Base-by-base conservation (phyloP, 345 rosid species). In the Raphanus sativus region DNA sequence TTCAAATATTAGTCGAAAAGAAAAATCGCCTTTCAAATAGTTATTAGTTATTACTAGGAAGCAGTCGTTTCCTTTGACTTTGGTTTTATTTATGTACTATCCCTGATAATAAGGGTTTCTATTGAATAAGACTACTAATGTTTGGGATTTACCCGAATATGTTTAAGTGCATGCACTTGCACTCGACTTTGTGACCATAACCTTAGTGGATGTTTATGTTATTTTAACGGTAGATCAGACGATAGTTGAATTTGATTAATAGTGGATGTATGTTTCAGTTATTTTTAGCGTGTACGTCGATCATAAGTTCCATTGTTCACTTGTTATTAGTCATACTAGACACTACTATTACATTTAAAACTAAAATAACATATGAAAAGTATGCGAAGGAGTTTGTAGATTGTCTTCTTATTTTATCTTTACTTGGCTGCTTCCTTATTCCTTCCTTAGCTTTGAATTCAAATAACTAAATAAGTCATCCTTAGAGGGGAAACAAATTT, bases 41-140 rank as follows among this genome's bases (percentile, higher is more conserved):
- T 72, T 54, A 58, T 2, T 66, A 45, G 62, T 72, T 54, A 58
- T 2, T 58, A 60, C 69, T 48, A 60, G 58, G 63, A 72, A 66
- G 48, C 73, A 61, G 50, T 73, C 65, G 4, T 61, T 73, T 73
- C 70, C 77, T 67, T 78, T 79, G 74, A 78, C 77, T 73, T 12
- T 33, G 38, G 40, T 66, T 72, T 66, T 70, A 6, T 16, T 16
- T 59, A 40, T 40, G 52, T 45, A 45, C 25, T 0, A n/a, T 50
- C 56, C 56, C 10, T 12, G 6, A 12, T 36, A 65, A 58, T 28
- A 29, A 26, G 2, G n/a, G 15, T 15, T 33, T 70, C 63, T 24
- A 36, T 28, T n/a, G 29, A 67, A 60, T 24, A 68, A 45, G 29
- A 67, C 17, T 34, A 1, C 54, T 48, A 67, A 13, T 42, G 26